phyloP scores from a whole-genome alignment of 352 stramenopile genomes.

The Phytophthora syringae region DNA sequence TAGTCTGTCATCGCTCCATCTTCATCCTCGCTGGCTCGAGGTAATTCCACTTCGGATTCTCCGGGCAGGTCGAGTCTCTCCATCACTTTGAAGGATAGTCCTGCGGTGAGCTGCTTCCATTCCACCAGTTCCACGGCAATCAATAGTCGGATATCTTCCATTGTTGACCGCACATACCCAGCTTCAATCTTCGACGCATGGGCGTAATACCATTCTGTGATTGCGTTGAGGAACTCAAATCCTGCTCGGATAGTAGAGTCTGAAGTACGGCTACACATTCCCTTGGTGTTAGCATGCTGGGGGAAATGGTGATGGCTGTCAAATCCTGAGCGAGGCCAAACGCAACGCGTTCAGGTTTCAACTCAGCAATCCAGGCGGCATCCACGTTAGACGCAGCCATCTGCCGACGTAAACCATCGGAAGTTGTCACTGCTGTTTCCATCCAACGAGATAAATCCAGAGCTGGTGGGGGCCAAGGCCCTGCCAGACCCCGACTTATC shows the following conservation, averaged over 20 bases:
- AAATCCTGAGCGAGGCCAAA: background rate
- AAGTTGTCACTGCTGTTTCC: background rate
- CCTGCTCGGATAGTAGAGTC: background rate
- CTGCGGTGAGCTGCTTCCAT: no score
- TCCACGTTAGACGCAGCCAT: background rate
- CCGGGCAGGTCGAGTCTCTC: no score
- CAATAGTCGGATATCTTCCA: no score
- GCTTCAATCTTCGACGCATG: background rate
- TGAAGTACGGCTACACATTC: background rate
- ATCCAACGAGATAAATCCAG: background rate
- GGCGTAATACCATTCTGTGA: background rate
- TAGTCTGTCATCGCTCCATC: no score
- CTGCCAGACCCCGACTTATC: no score
- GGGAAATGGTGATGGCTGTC: background rate
- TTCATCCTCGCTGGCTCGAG: no score
- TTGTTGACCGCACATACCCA: no score
- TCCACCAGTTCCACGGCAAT: no score
- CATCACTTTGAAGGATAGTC: no score
- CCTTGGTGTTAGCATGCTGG: background rate
- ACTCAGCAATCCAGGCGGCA: background rate
- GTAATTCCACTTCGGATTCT: no score
- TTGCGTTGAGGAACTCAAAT: background rate
- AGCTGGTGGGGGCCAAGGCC: background rate
- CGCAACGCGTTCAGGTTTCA: background rate
- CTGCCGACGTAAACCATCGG: background rate